A percentile compares a stretch with the other conserved stretches of the same genome.
Evolutionary conservation across 2,329 filamentous ascomycete genomes (phyloP).

Genomic region (Alternaria longipes): DNA sequence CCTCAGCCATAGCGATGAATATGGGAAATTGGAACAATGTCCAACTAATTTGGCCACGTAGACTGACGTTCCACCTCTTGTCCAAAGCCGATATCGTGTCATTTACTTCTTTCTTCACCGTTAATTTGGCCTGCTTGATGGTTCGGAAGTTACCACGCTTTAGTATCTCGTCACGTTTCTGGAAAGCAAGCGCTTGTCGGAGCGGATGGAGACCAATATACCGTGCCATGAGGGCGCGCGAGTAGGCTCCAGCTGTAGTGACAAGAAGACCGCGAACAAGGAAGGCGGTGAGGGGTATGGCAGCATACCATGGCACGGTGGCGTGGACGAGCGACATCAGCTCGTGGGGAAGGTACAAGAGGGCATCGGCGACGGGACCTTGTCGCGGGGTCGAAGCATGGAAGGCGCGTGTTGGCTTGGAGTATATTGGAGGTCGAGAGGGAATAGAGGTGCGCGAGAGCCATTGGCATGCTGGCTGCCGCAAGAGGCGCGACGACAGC

Average conservation of each 20-base stretch:
- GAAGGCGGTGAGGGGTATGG: conserved; percentile 65
- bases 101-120: conserved; percentile 28
- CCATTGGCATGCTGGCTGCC: conserved; percentile 38
- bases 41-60: conserved; percentile 39
- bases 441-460: conserved; percentile 20
- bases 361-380: conserved; percentile 54
- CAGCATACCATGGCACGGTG: conserved; percentile 63
- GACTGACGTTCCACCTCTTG: conserved; percentile 41
- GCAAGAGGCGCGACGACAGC: conserved; percentile 34
- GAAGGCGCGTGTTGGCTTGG: conserved; percentile 54
- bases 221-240: conserved; percentile 52
- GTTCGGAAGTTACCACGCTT: conserved; percentile 31
- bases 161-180: conserved; percentile 34
- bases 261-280: conserved; percentile 59
- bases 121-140: conserved; percentile 24
- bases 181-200: conserved; percentile 40
- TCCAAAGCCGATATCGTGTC: conserved; percentile 37
- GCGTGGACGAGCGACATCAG: conserved; percentile 63
- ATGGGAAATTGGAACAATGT: conserved; percentile 47
- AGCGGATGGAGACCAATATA: conserved; percentile 57
- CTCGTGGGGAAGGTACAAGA: conserved; percentile 56
- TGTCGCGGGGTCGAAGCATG: conserved; percentile 57
- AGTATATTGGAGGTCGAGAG: conserved; percentile 3
- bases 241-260: conserved; percentile 57
- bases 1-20: conserved; percentile 50